Conservation (phyloP, 176 grass and related monocot genomes). For the Phyllostachys edulis region DNA sequence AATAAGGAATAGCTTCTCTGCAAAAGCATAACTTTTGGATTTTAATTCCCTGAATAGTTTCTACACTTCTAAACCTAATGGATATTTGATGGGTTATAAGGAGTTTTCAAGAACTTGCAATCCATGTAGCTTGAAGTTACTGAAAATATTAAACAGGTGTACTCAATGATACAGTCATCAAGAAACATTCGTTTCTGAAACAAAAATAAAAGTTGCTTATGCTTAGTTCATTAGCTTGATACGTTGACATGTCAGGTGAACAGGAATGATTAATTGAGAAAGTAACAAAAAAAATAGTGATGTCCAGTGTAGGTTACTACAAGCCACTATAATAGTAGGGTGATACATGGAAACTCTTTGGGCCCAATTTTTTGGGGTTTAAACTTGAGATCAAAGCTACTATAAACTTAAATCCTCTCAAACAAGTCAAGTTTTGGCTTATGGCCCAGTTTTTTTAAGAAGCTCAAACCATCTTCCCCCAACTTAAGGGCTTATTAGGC, state of each 20-base stretch:
- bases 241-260: slow-evolving; percentile 11
- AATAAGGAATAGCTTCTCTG: slow-evolving; percentile 20
- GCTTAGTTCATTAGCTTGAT: background rate
- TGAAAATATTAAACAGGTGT: background rate
- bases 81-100: slow-evolving; percentile 6
- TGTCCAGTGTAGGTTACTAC: background rate
- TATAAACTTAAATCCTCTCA: background rate
- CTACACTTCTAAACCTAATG: background rate
- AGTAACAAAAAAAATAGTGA: background rate
- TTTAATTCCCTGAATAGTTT: background rate
- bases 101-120: background rate
- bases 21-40: background rate
- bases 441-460: background rate
- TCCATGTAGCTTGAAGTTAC: background rate
- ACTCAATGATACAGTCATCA: background rate
- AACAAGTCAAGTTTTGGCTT: slow-evolving; percentile 11
- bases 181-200: background rate
- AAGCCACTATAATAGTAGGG: background rate
- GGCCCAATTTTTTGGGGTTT: background rate
- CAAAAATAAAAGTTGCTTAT: background rate
- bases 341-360: background rate
- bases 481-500: slow-evolving; percentile 13
- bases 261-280: slow-evolving; percentile 4
- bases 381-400: background rate
- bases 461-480: background rate